Conservation (phyloP, 2,329 filamentous ascomycete genomes). For the Periconia macrospinosa region DNA sequence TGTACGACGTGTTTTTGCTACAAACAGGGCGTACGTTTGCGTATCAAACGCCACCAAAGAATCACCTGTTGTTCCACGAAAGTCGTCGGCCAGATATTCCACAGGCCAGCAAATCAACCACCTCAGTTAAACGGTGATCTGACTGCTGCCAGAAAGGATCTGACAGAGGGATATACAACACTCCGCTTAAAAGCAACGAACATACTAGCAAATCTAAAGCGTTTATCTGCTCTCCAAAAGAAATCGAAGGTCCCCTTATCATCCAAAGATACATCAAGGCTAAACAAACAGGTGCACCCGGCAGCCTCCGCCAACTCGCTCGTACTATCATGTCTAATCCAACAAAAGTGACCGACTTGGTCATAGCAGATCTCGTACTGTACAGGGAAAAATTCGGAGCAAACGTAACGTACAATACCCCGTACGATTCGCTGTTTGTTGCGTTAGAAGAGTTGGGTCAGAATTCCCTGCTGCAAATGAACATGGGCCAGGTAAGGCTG, state of each 20-base stretch:
- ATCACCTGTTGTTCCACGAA: slow-evolving; percentile 3
- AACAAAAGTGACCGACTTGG: slow-evolving; percentile 19
- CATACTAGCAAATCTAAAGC: slow-evolving; percentile 26
- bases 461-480: slow-evolving; percentile 67
- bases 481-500: slow-evolving; percentile 56
- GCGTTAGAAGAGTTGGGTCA: too few relatives aligned
- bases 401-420: too few relatives aligned
- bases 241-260: slow-evolving; percentile 18
- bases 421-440: too few relatives aligned
- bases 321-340: slow-evolving; percentile 22
- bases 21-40: too few relatives aligned
- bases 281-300: slow-evolving; percentile 8
- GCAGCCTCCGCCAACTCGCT: slow-evolving; percentile 26
- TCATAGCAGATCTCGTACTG: slow-evolving; percentile 29
- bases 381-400: too few relatives aligned
- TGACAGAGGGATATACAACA: slow-evolving; percentile 25
- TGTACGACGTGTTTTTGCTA: too few relatives aligned
- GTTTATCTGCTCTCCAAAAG: slow-evolving; percentile 28
- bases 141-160: slow-evolving; percentile 23
- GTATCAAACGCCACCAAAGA: slow-evolving; percentile 13
- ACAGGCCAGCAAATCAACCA: background rate
- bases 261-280: slow-evolving; percentile 19
- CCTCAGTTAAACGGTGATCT: slow-evolving; percentile 18
- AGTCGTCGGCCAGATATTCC: background rate
- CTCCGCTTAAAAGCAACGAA: slow-evolving; percentile 25